Evolutionary conservation across 257 asterid species (phyloP), one percentile per base, ranked within the genome.

Genomic region (Echium plantagineum): DNA sequence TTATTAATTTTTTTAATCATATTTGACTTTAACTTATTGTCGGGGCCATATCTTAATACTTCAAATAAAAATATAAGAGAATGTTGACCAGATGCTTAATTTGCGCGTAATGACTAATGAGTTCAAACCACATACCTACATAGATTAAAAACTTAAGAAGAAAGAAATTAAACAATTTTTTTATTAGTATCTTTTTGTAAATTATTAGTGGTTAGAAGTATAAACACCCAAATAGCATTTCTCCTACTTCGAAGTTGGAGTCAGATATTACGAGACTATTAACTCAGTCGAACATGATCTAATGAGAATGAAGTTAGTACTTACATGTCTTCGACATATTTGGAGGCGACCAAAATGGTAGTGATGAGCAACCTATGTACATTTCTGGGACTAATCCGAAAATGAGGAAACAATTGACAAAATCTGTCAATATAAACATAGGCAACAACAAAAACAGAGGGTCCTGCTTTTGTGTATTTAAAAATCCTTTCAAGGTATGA

Each of bases 261-360:
- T n/a, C n/a, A n/a, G n/a, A n/a, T n/a, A n/a, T n/a, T n/a, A n/a
- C n/a, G n/a, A n/a, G n/a, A n/a, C n/a, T n/a, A n/a, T n/a, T n/a
- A n/a, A n/a, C n/a, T n/a, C n/a, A n/a, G n/a, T n/a, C n/a, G n/a
- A n/a, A n/a, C n/a, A n/a, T n/a, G n/a, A n/a, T n/a, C n/a, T n/a
- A n/a, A n/a, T n/a, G n/a, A n/a, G 16, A 38, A 38, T 28, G 32
- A 28, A 28, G 30, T 22, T 12, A 51, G 3, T 3, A 71, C 98
- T 85, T 75, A 91, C 98, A 82, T 79, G 69, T 91, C 98, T 77
- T 91, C 98, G 2, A 88, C 98, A 61, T 85, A 91, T 63, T 91
- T 91, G 4, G 96, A 91, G 3, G 98, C 94, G 32, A 85, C 85
- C 95, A 91, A 73, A 53, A 91, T 75, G n/a, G 96, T 85, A 0